phyloP scores from a whole-genome alignment of 805 yeast genomes.

The Candida qinlingensis region DNA sequence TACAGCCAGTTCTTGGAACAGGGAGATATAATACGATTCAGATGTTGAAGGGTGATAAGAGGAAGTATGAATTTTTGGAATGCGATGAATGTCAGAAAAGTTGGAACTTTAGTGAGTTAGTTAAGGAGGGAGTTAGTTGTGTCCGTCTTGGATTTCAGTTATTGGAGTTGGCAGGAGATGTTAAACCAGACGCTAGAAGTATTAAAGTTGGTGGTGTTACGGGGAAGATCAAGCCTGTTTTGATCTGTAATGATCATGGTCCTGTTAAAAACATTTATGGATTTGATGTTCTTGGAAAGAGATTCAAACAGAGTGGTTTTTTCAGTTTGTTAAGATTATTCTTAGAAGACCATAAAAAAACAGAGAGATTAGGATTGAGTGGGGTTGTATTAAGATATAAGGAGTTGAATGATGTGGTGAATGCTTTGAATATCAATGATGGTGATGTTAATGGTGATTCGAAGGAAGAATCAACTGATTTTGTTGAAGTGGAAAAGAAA shows the following conservation, averaged over 20 bases:
- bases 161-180: conserved; percentile 1
- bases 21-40: conserved; percentile 24
- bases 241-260: conserved; percentile 39
- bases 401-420: conserved; percentile 25
- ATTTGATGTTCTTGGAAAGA: conserved; percentile 19
- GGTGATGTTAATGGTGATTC: neutral
- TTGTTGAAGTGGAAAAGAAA: neutral
- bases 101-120: conserved; percentile 34
- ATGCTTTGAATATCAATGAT: neutral
- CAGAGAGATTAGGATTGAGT: conserved; percentile 12
- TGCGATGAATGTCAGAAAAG: conserved; percentile 52
- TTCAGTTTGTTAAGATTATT: conserved; percentile 16
- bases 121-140: conserved; percentile 44
- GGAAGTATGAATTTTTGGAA: conserved; percentile 25
- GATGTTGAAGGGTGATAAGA: conserved; percentile 25
- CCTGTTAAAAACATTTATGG: conserved; percentile 16
- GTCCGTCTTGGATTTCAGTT: conserved; percentile 47
- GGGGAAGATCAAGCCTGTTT: conserved; percentile 40
- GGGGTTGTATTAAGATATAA: conserved; percentile 37
- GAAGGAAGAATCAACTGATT: too few relatives aligned
- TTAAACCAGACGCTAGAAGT: conserved; percentile 19
- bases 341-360: conserved; percentile 18
- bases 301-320: conserved; percentile 9
- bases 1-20: conserved; percentile 46
- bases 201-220: conserved; percentile 17